Percentiles rank a stretch among this genome's conserved stretches.
These are phyloP conservation scores for Metroxylon sagu DNA, from an alignment of 176 grass and related monocot species.

Conservation along the genomic window DNA sequence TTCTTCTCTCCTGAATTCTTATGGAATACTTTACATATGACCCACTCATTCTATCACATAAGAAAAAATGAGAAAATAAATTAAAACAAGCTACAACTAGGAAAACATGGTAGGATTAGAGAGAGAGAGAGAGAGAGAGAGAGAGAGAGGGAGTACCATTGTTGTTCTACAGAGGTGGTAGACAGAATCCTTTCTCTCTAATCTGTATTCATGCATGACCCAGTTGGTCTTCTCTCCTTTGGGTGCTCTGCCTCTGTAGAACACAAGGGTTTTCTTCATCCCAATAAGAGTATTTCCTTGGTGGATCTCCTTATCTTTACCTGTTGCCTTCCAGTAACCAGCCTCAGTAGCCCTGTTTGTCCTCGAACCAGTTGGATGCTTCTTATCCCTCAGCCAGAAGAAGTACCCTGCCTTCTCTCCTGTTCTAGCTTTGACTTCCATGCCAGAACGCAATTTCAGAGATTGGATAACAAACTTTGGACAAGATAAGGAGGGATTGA, in stretches of 20 bases:
- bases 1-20: neutral
- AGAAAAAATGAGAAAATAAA: neutral
- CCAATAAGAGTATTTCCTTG: neutral
- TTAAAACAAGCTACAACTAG: neutral
- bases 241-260: conserved; percentile 13
- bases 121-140: no score
- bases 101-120: no score
- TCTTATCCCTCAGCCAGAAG: conserved; percentile 14
- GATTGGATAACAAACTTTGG: neutral
- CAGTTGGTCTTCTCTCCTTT: conserved; percentile 15
- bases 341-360: conserved; percentile 14
- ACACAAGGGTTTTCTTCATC: conserved; percentile 14
- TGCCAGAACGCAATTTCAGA: no score
- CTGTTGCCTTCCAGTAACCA: conserved; percentile 18
- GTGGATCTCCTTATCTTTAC: conserved; percentile 16
- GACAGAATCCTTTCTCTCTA: neutral
- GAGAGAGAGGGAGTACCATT: neutral
- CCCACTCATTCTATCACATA: conserved; percentile 3
- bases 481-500: neutral
- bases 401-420: conserved; percentile 12
- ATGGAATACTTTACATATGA: conserved; percentile 11
- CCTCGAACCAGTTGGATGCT: conserved; percentile 7
- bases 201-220: conserved; percentile 19
- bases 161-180: no score
- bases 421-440: neutral